These are phyloP conservation scores for Aureobasidium sp. DNA, from an alignment of 2,329 filamentous ascomycete species.

Conservation along the genomic window DNA sequence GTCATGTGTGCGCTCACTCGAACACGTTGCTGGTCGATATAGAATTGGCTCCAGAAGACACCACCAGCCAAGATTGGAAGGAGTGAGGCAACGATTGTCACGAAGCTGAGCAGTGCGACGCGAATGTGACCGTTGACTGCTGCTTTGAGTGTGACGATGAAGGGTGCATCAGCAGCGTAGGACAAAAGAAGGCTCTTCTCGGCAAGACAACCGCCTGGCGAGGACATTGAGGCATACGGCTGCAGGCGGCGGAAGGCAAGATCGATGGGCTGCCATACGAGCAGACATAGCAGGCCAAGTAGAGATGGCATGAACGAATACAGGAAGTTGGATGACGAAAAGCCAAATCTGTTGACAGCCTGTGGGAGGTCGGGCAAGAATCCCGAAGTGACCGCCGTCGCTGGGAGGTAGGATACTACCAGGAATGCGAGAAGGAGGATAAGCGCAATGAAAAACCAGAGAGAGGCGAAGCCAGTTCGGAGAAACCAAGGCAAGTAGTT, in stretches of 20 bases:
- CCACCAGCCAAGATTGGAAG: conserved; percentile 62
- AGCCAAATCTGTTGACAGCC: conserved; percentile 43
- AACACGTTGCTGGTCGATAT: conserved; percentile 38
- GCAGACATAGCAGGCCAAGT: conserved; percentile 58
- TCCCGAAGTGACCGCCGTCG: conserved; percentile 55
- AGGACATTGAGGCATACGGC: conserved; percentile 58
- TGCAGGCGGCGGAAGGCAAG: conserved; percentile 56
- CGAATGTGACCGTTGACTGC: conserved; percentile 55
- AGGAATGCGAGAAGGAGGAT: conserved; percentile 62
- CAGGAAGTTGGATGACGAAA: conserved; percentile 80
- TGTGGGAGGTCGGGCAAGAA: conserved; percentile 61
- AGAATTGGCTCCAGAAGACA: conserved; percentile 65
- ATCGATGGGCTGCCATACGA: conserved; percentile 60
- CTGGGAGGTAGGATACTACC: conserved; percentile 65
- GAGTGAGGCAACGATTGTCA: conserved; percentile 51
- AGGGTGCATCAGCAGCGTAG: conserved; percentile 58
- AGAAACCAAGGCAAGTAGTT: conserved; percentile 62
- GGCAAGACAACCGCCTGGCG: conserved; percentile 51
- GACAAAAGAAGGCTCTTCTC: conserved; percentile 59
- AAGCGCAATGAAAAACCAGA: conserved; percentile 53
- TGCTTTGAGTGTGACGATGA: conserved; percentile 52
- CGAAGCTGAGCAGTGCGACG: conserved; percentile 52
- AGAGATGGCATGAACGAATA: conserved; percentile 68
- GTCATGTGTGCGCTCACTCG: conserved; percentile 66
- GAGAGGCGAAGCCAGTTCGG: conserved; percentile 54